Percentiles rank a stretch among this genome's conserved stretches.
Conservation (phyloP, 805 yeast genomes). For the Yarrowia osloensis region DNA sequence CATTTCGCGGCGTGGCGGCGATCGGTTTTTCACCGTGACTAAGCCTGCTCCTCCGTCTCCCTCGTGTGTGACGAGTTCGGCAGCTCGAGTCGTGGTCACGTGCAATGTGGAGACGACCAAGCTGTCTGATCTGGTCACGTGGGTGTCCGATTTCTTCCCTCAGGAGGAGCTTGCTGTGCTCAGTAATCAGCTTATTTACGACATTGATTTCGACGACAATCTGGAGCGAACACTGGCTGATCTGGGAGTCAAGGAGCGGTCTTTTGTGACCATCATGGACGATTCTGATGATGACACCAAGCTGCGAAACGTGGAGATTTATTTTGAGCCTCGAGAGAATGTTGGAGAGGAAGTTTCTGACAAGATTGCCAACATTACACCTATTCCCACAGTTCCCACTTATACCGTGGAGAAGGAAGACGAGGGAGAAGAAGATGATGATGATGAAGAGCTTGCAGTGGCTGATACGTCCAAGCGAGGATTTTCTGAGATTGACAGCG, state of each 20-base stretch:
- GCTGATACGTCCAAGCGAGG: slow-evolving; percentile 5
- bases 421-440: background rate
- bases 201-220: slow-evolving; percentile 83
- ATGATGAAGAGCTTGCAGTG: background rate
- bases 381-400: slow-evolving; percentile 9
- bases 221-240: slow-evolving; percentile 50
- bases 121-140: slow-evolving; percentile 48
- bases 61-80: slow-evolving; percentile 66
- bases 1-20: background rate
- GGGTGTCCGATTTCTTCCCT: background rate
- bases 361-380: background rate
- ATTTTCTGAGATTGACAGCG: slow-evolving; percentile 1
- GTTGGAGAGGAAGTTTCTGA: background rate
- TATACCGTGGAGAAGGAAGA: slow-evolving; percentile 3
- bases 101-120: slow-evolving; percentile 41
- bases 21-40: slow-evolving; percentile 43
- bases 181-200: slow-evolving; percentile 69
- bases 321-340: slow-evolving; percentile 32
- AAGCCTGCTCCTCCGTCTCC: slow-evolving; percentile 52
- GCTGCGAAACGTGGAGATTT: slow-evolving; percentile 47
- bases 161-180: slow-evolving; percentile 50
- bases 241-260: slow-evolving; percentile 61
- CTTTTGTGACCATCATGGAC: slow-evolving; percentile 70
- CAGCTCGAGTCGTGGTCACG: slow-evolving; percentile 40
- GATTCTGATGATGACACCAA: slow-evolving; percentile 69